phyloP scores from a whole-genome alignment of 306 rosid genomes.

The Parietaria judaica region DNA sequence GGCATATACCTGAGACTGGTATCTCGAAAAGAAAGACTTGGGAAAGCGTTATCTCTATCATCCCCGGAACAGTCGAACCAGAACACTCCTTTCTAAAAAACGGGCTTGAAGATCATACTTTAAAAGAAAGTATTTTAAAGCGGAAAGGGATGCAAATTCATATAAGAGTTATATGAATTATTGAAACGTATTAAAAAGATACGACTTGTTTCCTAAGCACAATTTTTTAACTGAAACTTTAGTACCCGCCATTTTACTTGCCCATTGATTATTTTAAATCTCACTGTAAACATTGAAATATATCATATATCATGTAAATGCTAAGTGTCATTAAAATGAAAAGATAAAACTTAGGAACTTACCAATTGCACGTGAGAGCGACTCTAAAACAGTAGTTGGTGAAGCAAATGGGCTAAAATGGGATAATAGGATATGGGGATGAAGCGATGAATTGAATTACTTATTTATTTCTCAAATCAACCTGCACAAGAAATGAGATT shows the following conservation, averaged over 20 bases:
- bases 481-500: constrained; percentile 41
- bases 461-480: constrained; percentile 78
- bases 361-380: constrained; percentile 83
- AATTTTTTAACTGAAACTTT: too few species aligned
- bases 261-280: too few species aligned
- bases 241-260: too few species aligned
- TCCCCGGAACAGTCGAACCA: constrained; percentile 74
- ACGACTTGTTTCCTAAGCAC: too few species aligned
- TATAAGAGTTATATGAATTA: too few species aligned
- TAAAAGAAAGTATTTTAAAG: too few species aligned
- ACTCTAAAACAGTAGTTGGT: constrained; percentile 54
- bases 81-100: constrained; percentile 67
- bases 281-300: too few species aligned
- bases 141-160: too few species aligned
- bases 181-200: too few species aligned
- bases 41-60: constrained; percentile 58
- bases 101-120: constrained; percentile 71
- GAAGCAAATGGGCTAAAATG: constrained; percentile 85
- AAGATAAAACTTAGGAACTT: constrained; percentile 21
- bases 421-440: constrained; percentile 70
- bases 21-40: constrained; percentile 63
- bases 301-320: not conserved
- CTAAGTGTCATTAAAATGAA: not conserved
- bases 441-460: constrained; percentile 48
- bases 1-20: constrained; percentile 50